Evolutionary conservation across 179 eudicot genomes (phyloP), one percentile per base, ranked within the genome.

Genomic region (Vitellaria paradoxa): DNA sequence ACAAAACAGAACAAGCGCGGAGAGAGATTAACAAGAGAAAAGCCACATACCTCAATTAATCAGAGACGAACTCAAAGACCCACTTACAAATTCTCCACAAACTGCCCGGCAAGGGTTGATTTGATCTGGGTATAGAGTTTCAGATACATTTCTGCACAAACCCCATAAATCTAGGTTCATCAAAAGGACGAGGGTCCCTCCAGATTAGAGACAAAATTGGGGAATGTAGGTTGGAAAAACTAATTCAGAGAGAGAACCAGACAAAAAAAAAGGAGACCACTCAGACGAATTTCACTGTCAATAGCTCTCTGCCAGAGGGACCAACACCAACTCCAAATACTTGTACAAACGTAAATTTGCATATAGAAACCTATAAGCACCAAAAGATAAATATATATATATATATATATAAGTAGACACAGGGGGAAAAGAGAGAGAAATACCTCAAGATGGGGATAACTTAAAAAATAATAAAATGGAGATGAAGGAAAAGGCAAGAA

Each of bases 141-240:
- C 37, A 78, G 59, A 77, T 70, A 67, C 78, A 74, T 82, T 78
- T 60, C 56, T 73, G 75, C 46, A 47, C 15, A 70, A 42, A 78
- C 23, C 40, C 64, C 52, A 78, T 64, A 78, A 80, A 82, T 77
- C 87, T 76, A 79, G 77, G 76, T 40, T 66, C 56, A 63, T 40
- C 65, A 73, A n/a, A 73, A 64, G 46, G 66, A 70, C 30, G 77
- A 78, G 74, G 67, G 81, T 52, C 63, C 82, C 68, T 53, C 76
- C 75, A 63, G 70, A 81, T 82, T 79, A 76, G 80, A 86, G 87
- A 88, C 86, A 88, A 84, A 84, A 63, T 65, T 86, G 76, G 82
- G 78, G 89, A 86, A 86, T 88, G 86, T 82, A 75, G 83, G 74
- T 46, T 64, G 82, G 79, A 79, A 73, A 81, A 85, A 77, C 2